Evolutionary conservation across 1,284 basidiomycete genomes (phyloP).

Genomic region (Ganoderma multipileum): DNA sequence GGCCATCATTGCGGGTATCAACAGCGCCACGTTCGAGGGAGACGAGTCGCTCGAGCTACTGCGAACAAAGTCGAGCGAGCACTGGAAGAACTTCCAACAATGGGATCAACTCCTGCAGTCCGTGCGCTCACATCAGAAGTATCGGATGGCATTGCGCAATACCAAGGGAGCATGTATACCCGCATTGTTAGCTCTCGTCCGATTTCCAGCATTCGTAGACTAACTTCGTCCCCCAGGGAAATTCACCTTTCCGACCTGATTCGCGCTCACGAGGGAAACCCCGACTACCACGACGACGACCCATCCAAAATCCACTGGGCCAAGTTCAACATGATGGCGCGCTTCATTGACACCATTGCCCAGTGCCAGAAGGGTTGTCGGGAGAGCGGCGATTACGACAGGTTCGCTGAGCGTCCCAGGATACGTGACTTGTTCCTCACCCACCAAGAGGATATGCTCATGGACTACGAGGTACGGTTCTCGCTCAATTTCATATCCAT

Average conservation of each 20-base stretch:
- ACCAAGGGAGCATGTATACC: conserved; percentile 84
- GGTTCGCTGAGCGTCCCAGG: conserved; percentile 42
- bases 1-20: conserved; percentile 85
- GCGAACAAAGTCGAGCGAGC: conserved; percentile 63
- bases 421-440: conserved; percentile 61
- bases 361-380: conserved; percentile 78
- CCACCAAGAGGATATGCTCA: conserved; percentile 49
- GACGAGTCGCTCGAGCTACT: conserved; percentile 77
- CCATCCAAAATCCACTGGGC: conserved; percentile 81
- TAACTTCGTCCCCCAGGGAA: conserved; percentile 55
- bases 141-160: conserved; percentile 79
- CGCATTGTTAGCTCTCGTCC: conserved; percentile 62
- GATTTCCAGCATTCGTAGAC: neutral
- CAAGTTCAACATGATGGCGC: conserved; percentile 85
- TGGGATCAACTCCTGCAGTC: conserved; percentile 80
- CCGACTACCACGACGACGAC: conserved; percentile 66
- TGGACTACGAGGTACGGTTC: conserved; percentile 66
- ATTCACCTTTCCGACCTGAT: conserved; percentile 86
- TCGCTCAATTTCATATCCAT: neutral
- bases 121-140: conserved; percentile 76
- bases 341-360: conserved; percentile 72
- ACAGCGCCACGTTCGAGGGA: conserved; percentile 71
- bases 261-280: conserved; percentile 78
- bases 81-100: conserved; percentile 74
- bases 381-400: conserved; percentile 61